A percentile compares a stretch with the other conserved stretches of the same genome.
Conservation (phyloP, 305 asterid species). For the Fraxinus greggii region DNA sequence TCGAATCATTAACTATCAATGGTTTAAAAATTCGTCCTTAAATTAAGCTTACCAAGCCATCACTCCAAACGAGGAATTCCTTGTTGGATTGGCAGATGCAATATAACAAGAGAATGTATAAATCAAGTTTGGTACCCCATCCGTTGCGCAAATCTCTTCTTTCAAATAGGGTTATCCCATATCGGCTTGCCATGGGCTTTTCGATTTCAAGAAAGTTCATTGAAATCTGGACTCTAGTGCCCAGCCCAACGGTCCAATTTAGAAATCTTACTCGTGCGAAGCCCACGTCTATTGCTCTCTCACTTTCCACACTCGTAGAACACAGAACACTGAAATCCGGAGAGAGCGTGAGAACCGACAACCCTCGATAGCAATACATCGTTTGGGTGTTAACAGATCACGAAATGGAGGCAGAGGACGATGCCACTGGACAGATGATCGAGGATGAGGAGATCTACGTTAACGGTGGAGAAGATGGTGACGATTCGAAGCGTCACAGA, state of each 20-base stretch:
- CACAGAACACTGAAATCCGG: conserved; percentile 4
- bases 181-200: neutral
- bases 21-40: neutral
- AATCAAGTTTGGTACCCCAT: neutral
- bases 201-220: neutral
- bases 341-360: conserved; percentile 19
- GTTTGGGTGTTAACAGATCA: neutral
- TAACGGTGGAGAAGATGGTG: conserved; percentile 51
- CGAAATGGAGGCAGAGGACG: conserved; percentile 76
- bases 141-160: neutral
- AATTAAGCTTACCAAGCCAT: neutral
- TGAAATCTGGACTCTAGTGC: neutral
- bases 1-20: neutral
- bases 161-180: neutral
- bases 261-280: conserved; percentile 17
- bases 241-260: neutral
- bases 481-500: conserved; percentile 54
- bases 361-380: conserved; percentile 33
- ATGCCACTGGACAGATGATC: conserved; percentile 42
- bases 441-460: conserved; percentile 63
- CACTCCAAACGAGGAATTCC: neutral
- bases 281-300: conserved; percentile 13
- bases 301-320: neutral
- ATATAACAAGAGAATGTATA: too few relatives aligned
- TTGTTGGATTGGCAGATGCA: neutral